Evolutionary conservation across 1,284 basidiomycete species (phyloP).

Genomic region (Vanrija humicola): DNA sequence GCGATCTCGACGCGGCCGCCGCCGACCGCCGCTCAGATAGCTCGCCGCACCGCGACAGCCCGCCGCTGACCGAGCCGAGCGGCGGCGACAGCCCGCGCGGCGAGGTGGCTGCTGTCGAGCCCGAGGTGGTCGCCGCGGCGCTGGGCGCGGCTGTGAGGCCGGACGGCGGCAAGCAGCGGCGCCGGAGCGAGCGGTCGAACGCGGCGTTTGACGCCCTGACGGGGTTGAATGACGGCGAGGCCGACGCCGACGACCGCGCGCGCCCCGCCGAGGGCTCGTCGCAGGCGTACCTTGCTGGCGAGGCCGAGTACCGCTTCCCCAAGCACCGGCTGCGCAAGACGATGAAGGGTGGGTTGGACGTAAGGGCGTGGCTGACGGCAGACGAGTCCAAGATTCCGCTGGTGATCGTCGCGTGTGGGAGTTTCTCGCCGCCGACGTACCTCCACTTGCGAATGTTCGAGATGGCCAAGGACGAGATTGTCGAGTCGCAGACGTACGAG

Average conservation of each 20-base stretch:
- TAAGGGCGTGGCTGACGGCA: constrained; percentile 11
- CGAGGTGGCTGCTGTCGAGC: background rate
- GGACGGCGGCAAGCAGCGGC: background rate
- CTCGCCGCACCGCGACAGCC: constrained; percentile 18
- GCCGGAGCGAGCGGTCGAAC: constrained; percentile 5
- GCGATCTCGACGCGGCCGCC: background rate
- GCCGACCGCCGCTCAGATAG: background rate
- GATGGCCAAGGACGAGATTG: constrained; percentile 92
- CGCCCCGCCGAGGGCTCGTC: constrained; percentile 37
- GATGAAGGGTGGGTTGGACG: constrained; percentile 47
- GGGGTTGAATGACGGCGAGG: constrained; percentile 47
- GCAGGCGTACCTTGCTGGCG: constrained; percentile 39
- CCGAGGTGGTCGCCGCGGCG: background rate
- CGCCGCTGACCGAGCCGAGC: constrained; percentile 26
- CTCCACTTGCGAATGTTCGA: constrained; percentile 83
- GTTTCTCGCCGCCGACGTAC: constrained; percentile 57
- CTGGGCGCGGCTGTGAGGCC: background rate
- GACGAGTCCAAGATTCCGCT: constrained; percentile 52
- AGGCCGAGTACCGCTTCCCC: constrained; percentile 47
- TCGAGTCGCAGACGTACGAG: constrained; percentile 89
- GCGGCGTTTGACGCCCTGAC: constrained; percentile 34
- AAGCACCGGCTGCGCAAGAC: constrained; percentile 45
- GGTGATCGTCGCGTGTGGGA: constrained; percentile 56
- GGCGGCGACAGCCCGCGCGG: background rate
- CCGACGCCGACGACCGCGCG: constrained; percentile 44